A percentile compares a stretch with the other conserved stretches of the same genome.
Evolutionary conservation across 2,329 filamentous ascomycete genomes (phyloP).

Genomic region (Rutstroemia sp.): DNA sequence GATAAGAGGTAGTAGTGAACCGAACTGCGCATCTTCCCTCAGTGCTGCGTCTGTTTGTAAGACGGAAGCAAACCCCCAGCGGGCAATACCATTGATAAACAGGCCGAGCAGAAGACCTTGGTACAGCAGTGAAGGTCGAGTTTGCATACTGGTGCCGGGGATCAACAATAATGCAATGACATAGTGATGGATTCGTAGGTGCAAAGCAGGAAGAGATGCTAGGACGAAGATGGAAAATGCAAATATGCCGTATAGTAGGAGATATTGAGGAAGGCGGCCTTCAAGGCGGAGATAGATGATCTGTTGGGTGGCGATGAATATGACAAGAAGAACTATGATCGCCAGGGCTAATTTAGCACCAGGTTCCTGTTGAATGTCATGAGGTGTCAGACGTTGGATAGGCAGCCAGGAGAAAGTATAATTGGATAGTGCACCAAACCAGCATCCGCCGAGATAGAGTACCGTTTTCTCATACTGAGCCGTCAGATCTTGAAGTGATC

Average conservation of each 20-base stretch:
- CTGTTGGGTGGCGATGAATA: slow-evolving; percentile 64
- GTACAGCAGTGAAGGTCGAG: slow-evolving; percentile 73
- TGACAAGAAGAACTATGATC: slow-evolving; percentile 65
- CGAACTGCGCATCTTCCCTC: slow-evolving; percentile 57
- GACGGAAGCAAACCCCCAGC: slow-evolving; percentile 88
- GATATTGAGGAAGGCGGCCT: slow-evolving; percentile 68
- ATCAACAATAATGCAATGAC: slow-evolving; percentile 81
- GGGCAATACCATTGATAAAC: slow-evolving; percentile 87
- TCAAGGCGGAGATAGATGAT: slow-evolving; percentile 82
- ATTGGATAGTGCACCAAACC: slow-evolving; percentile 88
- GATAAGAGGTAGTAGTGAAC: slow-evolving; percentile 52
- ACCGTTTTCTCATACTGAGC: slow-evolving; percentile 87
- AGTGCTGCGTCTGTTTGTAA: slow-evolving; percentile 73
- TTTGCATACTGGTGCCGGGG: slow-evolving; percentile 84
- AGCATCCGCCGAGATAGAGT: slow-evolving; percentile 82
- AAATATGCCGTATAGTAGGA: slow-evolving; percentile 70
- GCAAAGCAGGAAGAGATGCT: slow-evolving; percentile 66
- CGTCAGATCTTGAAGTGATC: slow-evolving; percentile 62
- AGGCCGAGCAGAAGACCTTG: slow-evolving; percentile 85
- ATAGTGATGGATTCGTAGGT: slow-evolving; percentile 90
- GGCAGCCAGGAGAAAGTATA: slow-evolving; percentile 94
- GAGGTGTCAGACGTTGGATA: slow-evolving; percentile 78
- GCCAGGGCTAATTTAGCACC: slow-evolving; percentile 79
- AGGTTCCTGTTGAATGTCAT: slow-evolving; percentile 83
- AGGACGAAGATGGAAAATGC: slow-evolving; percentile 59